Conservation (phyloP, 1,284 basidiomycete species). For the Cerrena zonata region DNA sequence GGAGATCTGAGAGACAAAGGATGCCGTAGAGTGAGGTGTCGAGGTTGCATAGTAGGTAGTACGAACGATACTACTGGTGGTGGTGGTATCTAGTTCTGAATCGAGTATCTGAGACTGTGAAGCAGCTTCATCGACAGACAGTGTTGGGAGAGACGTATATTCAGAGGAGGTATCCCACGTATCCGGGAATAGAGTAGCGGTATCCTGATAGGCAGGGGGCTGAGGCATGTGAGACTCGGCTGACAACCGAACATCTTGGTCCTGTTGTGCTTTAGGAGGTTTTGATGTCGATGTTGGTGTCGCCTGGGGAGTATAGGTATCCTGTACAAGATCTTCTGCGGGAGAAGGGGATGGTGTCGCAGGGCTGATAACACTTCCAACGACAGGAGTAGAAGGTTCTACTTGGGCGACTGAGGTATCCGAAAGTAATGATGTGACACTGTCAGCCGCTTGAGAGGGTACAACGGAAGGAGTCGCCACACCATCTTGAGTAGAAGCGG, state of each 20-base stretch:
- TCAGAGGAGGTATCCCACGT: too few species aligned
- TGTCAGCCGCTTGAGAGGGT: neutral
- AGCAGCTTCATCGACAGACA: neutral
- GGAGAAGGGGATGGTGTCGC: too few species aligned
- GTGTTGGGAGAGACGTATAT: neutral
- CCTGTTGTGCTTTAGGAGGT: neutral
- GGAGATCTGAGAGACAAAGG: neutral
- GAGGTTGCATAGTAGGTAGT: neutral
- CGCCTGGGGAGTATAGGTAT: too few species aligned
- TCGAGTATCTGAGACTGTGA: neutral
- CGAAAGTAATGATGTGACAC: neutral
- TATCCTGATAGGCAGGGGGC: neutral
- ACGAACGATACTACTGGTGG: neutral
- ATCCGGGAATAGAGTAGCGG: conserved; percentile 3
- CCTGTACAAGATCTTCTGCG: too few species aligned
- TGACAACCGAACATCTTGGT: neutral
- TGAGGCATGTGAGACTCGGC: neutral
- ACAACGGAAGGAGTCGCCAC: neutral
- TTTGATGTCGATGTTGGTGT: too few species aligned
- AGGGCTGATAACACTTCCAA: too few species aligned
- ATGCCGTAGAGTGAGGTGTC: neutral
- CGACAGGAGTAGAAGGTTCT: too few species aligned
- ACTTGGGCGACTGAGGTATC: too few species aligned
- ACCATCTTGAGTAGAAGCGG: neutral
- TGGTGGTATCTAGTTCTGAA: neutral